Evolutionary conservation across 2,329 filamentous ascomycete species (phyloP).

Genomic region (Beauveria asiatica): DNA sequence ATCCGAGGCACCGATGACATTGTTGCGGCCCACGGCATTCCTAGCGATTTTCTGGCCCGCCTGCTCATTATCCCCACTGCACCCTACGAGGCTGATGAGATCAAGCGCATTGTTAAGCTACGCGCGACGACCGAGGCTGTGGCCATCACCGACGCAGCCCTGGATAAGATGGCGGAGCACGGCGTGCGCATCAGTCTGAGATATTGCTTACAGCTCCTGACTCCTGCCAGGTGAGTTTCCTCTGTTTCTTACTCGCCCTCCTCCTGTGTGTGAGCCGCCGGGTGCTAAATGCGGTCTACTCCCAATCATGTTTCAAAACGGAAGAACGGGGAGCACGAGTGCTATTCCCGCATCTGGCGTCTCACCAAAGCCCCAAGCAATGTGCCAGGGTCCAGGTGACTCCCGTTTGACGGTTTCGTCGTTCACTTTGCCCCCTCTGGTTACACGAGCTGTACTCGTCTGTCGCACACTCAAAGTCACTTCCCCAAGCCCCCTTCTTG

Average conservation of each 20-base stretch:
- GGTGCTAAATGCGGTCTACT: neutral
- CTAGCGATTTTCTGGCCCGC: conserved; percentile 84
- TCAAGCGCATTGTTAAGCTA: conserved; percentile 83
- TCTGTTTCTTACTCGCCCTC: conserved; percentile 7
- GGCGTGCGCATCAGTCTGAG: conserved; percentile 83
- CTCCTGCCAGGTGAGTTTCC: conserved; percentile 60
- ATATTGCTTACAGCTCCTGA: conserved; percentile 87
- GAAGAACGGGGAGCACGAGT: neutral
- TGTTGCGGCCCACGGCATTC: conserved; percentile 84
- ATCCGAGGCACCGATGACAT: conserved; percentile 81
- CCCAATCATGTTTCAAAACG: neutral
- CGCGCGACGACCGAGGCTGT: conserved; percentile 76
- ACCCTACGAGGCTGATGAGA: conserved; percentile 79
- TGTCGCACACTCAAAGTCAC: neutral
- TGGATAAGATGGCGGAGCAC: conserved; percentile 79
- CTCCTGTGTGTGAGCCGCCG: neutral
- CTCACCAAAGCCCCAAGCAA: neutral
- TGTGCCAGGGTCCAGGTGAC: neutral
- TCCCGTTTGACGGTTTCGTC: neutral
- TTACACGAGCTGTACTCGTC: neutral
- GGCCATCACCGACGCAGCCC: conserved; percentile 68
- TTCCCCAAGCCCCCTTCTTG: neutral
- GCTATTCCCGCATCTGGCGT: neutral
- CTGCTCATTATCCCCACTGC: conserved; percentile 94
- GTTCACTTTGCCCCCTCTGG: neutral